Evolutionary conservation across 73 alveolate genomes (phyloP), one percentile per base, ranked within the genome.

Genomic region (Blepharisma japonicum): DNA sequence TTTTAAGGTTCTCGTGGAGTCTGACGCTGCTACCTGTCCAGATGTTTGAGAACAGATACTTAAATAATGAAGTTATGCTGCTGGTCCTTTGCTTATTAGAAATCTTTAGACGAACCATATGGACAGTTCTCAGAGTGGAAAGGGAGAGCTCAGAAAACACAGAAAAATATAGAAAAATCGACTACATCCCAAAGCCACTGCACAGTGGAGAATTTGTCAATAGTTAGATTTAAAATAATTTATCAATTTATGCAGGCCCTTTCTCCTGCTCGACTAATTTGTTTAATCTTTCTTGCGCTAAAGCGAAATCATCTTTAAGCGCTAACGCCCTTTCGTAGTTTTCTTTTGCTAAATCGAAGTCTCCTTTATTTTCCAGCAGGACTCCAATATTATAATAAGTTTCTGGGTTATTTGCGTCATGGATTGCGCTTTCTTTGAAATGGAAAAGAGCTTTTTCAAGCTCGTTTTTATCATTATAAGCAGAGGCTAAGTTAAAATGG

Each of bases 401-500:
- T 49, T 86, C 94, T 32, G 88, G 77, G 77, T 86, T 86, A 1
- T 55, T 39, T 6, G 68, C 74, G 55, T 86, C 94, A 23, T 61
- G 23, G 47, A 61, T 20, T 61, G 74, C 74, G 47, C 91, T 79
- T 72, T 90, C 93, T 78, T 89, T 85, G 79, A 85, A 92, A 79
- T 92, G 98, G 66, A 84, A 78, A 20, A 88, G 72, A 5, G 96
- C 95, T 49, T 79, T 71, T 6, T 83, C 83, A 18, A 38, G 80
- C 20, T 92, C 89, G n/a, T 90, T 91, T 68, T 76, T 83, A 50
- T 90, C 98, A 25, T 82, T 79, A 77, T 92, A 92, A 18, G 94
- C 92, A 53, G 91, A 67, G 27, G 96, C 98, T 21, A 92, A 83
- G 55, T 92, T 90, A 77, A 72, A 88, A 67, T 90, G 91, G 84